Base-by-base conservation (phyloP, 495 filamentous ascomycete genomes). In the Talaromyces wortmannii region DNA sequence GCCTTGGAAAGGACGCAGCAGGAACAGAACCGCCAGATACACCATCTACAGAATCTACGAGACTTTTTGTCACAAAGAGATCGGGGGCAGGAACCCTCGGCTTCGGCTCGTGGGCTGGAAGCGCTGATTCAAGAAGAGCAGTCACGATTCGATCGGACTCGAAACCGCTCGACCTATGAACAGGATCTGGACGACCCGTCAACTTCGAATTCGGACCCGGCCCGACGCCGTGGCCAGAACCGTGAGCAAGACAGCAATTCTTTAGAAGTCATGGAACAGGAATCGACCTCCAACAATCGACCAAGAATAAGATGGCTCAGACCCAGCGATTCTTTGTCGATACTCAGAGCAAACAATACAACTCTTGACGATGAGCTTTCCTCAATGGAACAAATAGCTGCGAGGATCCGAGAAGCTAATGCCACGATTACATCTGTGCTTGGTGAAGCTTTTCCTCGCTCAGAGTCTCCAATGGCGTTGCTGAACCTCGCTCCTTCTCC, bases 71-170 rank as follows among this genome's bases (percentile, higher is more conserved):
- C 72, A 17, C 72, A 69, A 43, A 68, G 67, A 15, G 67, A 62
- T 42, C 64, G 61, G 18, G 42, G 43, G 23, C 55, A 33, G 31
- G n/a, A 47, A 18, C 48, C 43, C 51, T 66, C 77, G 57, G 72
- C 70, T 43, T 73, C 64, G 3, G 58, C 45, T 33, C 72, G 67
- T 51, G 73, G 71, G 29, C 47, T 75, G 51, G 69, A 75, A 43
- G 64, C 68, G 7, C 48, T 78, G 16, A 65, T 72, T 49, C 65
- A 63, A 57, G 72, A 78, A 55, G 64, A 66, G 33, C 68, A 71
- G 33, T 61, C 64, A 23, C 58, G 61, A 30, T 57, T 56, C 17
- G 59, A 65, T 31, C 59, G 61, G 42, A 40, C 52, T 36, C 59
- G 55, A 31, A 57, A 64, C 33, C 58, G 61, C 23, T 53, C 54